phyloP scores from a whole-genome alignment of 192 early-diverging fungal species.

The Coemansia sp. region DNA sequence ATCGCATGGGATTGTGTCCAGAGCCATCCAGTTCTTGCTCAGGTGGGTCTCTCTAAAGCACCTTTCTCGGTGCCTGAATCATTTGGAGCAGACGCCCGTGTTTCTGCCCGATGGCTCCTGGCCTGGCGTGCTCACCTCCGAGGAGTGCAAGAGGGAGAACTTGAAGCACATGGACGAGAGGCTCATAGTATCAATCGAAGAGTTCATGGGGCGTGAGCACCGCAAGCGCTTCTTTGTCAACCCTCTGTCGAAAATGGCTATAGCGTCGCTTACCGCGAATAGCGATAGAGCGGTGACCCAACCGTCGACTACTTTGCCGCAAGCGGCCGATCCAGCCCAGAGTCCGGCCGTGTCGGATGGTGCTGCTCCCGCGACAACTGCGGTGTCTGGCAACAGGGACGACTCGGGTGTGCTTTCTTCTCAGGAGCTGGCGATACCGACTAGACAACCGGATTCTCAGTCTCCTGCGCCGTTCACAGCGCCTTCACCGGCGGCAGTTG shows the following conservation, averaged over 20 bases:
- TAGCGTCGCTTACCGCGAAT: conserved; percentile 21
- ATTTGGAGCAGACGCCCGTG: conserved; percentile 31
- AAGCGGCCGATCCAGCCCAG: not conserved
- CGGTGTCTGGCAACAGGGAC: not conserved
- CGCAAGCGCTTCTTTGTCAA: conserved; percentile 47
- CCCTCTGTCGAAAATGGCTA: conserved; percentile 23
- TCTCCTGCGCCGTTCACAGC: not conserved
- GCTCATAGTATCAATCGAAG: conserved; percentile 23
- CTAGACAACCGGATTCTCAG: not conserved
- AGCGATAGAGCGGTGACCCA: not conserved
- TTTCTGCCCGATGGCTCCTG: conserved; percentile 19
- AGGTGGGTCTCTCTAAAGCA: not conserved
- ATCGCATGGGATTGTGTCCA: conserved; percentile 24
- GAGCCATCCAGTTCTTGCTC: conserved; percentile 29
- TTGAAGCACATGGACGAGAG: conserved; percentile 17
- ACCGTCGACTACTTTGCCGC: not conserved
- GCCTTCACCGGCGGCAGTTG: not conserved
- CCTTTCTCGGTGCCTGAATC: conserved; percentile 14
- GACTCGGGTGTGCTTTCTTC: not conserved
- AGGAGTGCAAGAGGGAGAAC: conserved; percentile 16
- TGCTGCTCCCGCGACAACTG: not conserved
- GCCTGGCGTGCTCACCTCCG: conserved; percentile 27
- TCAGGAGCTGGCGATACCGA: not conserved
- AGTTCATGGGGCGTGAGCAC: conserved; percentile 48
- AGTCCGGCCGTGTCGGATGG: not conserved